Conservation (phyloP, 768 basidiomycete genomes). For the Pisolithus tinctorius region DNA sequence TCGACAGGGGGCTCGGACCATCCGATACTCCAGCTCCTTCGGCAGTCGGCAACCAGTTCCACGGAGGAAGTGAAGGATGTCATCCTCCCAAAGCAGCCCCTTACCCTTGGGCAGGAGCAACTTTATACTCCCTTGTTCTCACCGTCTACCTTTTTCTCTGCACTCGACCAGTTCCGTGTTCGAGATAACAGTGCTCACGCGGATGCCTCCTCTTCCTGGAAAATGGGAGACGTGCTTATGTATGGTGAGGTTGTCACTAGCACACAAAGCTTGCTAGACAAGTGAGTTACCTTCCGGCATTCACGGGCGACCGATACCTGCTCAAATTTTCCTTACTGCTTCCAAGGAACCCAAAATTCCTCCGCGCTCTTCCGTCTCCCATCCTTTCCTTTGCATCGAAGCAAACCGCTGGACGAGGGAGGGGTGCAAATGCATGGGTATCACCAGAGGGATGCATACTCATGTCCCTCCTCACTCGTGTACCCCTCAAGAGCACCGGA, state of each 20-base stretch:
- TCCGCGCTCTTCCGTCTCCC: constrained; percentile 65
- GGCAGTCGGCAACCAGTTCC: constrained; percentile 22
- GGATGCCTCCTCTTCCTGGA: constrained; percentile 32
- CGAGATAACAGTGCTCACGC: constrained; percentile 16
- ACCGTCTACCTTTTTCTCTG: constrained; percentile 49
- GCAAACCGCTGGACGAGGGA: constrained; percentile 83
- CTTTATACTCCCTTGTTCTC: constrained; percentile 66
- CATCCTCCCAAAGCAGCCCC: constrained; percentile 45
- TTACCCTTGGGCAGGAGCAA: constrained; percentile 34
- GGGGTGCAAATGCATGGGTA: constrained; percentile 87
- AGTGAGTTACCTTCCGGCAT: constrained; percentile 41
- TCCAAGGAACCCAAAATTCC: constrained; percentile 67
- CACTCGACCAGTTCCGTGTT: constrained; percentile 33
- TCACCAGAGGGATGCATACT: constrained; percentile 87
- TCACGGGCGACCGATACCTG: neutral
- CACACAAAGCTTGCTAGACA: constrained; percentile 92
- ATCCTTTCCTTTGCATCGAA: constrained; percentile 79
- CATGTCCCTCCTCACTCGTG: constrained; percentile 34
- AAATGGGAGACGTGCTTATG: constrained; percentile 69
- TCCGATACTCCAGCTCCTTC: constrained; percentile 13
- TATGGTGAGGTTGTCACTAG: constrained; percentile 90
- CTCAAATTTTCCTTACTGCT: no score
- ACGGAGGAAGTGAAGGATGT: constrained; percentile 46
- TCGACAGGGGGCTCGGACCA: constrained; percentile 11
- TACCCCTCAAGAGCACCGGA: constrained; percentile 12